phyloP scores from a whole-genome alignment of 257 asterid species.

The Parsonsia alboflavescens region DNA sequence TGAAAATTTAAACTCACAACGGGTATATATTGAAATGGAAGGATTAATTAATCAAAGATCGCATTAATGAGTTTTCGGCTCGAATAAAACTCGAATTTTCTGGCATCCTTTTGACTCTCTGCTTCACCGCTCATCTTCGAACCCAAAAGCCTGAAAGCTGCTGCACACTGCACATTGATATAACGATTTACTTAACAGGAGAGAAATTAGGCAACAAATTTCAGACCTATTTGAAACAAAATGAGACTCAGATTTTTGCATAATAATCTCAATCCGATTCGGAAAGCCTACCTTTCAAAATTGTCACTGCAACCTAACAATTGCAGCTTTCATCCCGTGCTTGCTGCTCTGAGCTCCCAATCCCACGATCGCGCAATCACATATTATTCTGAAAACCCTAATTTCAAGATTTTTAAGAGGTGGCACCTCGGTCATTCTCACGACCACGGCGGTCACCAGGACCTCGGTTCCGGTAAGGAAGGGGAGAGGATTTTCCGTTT shows the following conservation, averaged over 20 bases:
- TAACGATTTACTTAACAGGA: not conserved
- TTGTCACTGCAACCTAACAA: conserved; percentile 19
- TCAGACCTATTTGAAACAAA: not conserved
- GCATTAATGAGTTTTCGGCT: too few relatives aligned
- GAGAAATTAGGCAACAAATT: not conserved
- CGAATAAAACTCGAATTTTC: too few relatives aligned
- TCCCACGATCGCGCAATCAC: conserved; percentile 15
- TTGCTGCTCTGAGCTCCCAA: conserved; percentile 21
- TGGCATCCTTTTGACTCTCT: too few relatives aligned
- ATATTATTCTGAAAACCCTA: conserved; percentile 36
- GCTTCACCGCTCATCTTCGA: too few relatives aligned
- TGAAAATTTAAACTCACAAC: too few relatives aligned
- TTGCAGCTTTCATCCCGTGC: conserved; percentile 13
- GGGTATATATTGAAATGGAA: too few relatives aligned
- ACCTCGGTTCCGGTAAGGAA: conserved; percentile 47
- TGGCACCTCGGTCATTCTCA: conserved; percentile 80
- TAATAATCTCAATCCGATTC: conserved; percentile 29
- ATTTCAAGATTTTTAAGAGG: conserved; percentile 47
- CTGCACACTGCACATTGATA: too few relatives aligned
- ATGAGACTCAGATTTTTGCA: conserved; percentile 39
- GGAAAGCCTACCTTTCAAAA: conserved; percentile 27
- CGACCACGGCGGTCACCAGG: conserved; percentile 38
- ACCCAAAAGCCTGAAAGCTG: too few relatives aligned
- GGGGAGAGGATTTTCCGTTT: conserved; percentile 87
- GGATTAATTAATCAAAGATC: too few relatives aligned